A percentile compares a stretch with the other conserved stretches of the same genome.
phyloP scores from a whole-genome alignment of 2,329 filamentous ascomycete species.

The Penicillium sp. region DNA sequence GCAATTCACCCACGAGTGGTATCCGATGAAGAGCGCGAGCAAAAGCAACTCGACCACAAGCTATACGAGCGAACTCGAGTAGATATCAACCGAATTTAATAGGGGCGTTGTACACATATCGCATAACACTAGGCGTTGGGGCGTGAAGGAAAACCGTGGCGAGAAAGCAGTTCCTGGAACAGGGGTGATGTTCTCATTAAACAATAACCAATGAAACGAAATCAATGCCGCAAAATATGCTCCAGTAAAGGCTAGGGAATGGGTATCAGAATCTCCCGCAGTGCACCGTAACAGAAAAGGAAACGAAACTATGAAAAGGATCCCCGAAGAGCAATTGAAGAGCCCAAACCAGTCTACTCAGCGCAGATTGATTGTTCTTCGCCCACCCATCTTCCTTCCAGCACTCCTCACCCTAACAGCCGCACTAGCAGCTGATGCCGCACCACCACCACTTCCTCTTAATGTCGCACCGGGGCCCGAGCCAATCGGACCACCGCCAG shows the following conservation, averaged over 20 bases:
- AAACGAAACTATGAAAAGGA: too few species aligned
- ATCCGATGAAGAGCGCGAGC: conserved; percentile 61
- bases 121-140: conserved; percentile 29
- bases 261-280: conserved; percentile 9
- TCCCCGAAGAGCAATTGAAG: conserved; percentile 2
- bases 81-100: conserved; percentile 78
- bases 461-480: conserved; percentile 22
- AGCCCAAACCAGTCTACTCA: conserved; percentile 22
- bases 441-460: conserved; percentile 24
- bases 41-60: conserved; percentile 69
- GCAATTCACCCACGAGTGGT: conserved; percentile 69
- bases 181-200: conserved; percentile 14
- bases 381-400: conserved; percentile 44
- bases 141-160: conserved; percentile 6
- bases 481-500: conserved; percentile 27
- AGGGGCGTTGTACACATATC: conserved; percentile 23
- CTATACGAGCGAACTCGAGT: conserved; percentile 83
- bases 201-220: conserved; percentile 18
- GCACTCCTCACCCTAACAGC: conserved; percentile 31
- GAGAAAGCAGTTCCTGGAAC: neutral
- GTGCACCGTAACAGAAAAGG: too few species aligned
- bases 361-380: conserved; percentile 42
- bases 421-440: conserved; percentile 18
- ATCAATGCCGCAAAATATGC: conserved; percentile 12
- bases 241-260: neutral